Conservation (phyloP, 1,284 basidiomycete genomes). For the Microbotryomycetes sp. region DNA sequence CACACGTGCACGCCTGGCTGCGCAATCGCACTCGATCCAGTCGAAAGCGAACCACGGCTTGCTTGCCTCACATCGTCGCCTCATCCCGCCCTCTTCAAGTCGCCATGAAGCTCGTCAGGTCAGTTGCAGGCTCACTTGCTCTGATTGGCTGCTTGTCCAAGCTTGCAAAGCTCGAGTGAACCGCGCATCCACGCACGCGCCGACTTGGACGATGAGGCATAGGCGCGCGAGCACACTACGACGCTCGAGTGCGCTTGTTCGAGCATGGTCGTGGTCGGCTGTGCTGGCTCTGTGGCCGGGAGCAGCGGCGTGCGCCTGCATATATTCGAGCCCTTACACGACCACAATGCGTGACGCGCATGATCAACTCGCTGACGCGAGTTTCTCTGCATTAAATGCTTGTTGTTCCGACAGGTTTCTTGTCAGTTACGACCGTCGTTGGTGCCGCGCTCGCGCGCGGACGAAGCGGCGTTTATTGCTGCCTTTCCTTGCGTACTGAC, state of each 20-base stretch:
- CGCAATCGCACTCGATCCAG: too few species aligned
- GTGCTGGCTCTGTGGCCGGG: neutral
- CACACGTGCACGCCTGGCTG: too few species aligned
- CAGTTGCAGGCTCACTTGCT: slow-evolving; percentile 7
- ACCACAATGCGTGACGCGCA: neutral
- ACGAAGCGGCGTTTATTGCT: neutral
- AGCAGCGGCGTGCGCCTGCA: too few species aligned
- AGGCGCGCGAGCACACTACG: too few species aligned
- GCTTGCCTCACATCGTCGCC: too few species aligned
- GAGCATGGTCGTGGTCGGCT: too few species aligned
- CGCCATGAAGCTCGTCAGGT: slow-evolving; percentile 48
- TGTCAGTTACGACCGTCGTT: slow-evolving; percentile 10
- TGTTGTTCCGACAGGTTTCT: slow-evolving; percentile 29
- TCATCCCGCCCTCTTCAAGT: neutral
- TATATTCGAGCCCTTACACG: too few species aligned
- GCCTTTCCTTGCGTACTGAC: neutral
- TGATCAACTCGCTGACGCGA: neutral
- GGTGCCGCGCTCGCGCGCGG: neutral
- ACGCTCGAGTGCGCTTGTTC: too few species aligned
- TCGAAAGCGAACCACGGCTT: too few species aligned
- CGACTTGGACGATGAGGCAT: too few species aligned
- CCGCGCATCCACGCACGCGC: too few species aligned
- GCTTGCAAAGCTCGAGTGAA: too few species aligned
- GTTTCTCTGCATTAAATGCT: neutral
- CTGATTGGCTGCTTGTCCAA: neutral